Base-by-base conservation (phyloP, 2,329 filamentous ascomycete genomes). In the Calonectria henricotiae region DNA sequence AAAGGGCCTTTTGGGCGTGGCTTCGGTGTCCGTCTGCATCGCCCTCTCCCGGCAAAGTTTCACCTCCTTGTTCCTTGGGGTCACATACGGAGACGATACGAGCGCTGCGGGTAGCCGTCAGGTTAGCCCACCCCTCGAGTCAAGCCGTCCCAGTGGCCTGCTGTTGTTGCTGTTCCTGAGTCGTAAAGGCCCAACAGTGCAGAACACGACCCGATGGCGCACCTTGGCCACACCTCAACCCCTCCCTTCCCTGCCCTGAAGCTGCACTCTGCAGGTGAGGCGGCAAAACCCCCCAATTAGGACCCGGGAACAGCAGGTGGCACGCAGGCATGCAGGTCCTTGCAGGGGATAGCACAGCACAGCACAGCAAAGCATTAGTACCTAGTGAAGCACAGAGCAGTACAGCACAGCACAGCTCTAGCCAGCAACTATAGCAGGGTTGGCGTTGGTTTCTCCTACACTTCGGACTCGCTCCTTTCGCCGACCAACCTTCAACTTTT, bases 191-290 rank as follows among this genome's bases (percentile, higher is more conserved):
- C 55, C 55, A 61, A 61, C 51, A 32, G n/a, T 20, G 13, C 51
- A 23, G 30, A 58, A 39, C 39, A 58, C 32, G 32, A 58, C 51
- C 35, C 23, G 32, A 39, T 20, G 51, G 51, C 20, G 51, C 32
- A 25, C 51, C 51, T 58, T 58, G 32, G 44, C 61, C 51, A 39
- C 43, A 37, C 61, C 47, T 32, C 61, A 30, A 25, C 37, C 58
- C 37, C 43, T 63, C 35, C 41, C 20, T 47, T 63, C 61, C 43
- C 61, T 47, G 30, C 37, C 55, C 55, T 43, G 55, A 20, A 27
- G 37, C 55, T 61, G 47, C 55, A 61, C 39, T 43, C 55, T 61
- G 55, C 37, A 61, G 55, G 55, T 44, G 55, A 61, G 55, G 55
- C 46, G 62, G 62, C 49, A 54, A 49, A 30, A 27, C 44, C 35